Evolutionary conservation across 2,329 filamentous ascomycete species (phyloP).

Genomic region (Curvularia verruculosa): DNA sequence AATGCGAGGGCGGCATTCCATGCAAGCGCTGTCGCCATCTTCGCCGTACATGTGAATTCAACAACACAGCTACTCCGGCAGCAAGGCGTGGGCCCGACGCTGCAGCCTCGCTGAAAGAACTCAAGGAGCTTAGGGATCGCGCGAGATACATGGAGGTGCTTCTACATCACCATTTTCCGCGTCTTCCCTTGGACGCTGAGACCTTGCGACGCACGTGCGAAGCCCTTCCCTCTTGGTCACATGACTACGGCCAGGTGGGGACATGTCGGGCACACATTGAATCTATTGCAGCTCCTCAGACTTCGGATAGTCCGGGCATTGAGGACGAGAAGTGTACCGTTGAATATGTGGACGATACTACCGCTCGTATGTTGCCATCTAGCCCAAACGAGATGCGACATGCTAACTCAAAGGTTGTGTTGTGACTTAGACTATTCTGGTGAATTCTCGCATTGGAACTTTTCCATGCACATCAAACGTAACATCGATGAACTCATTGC

Average conservation of each 20-base stretch:
- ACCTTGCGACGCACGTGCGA: conserved; percentile 14
- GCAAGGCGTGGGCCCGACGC: conserved; percentile 4
- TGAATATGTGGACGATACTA: conserved; percentile 15
- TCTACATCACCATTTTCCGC: conserved; percentile 14
- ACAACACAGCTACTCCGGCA: conserved; percentile 5
- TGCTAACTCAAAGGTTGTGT: conserved; percentile 3
- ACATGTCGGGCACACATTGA: neutral
- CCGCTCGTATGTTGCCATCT: conserved; percentile 10
- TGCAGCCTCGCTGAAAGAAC: conserved; percentile 7
- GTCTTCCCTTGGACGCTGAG: conserved; percentile 10
- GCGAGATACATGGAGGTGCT: conserved; percentile 12
- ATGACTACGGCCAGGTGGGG: neutral
- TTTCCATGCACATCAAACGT: conserved; percentile 22
- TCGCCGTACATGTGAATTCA: conserved; percentile 53
- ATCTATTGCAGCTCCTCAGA: neutral
- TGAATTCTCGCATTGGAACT: conserved; percentile 26
- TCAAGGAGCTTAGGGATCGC: conserved; percentile 15
- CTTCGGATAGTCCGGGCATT: conserved; percentile 14
- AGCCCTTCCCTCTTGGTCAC: conserved; percentile 6
- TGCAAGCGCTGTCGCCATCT: conserved; percentile 61
- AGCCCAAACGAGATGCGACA: neutral
- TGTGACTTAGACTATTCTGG: conserved; percentile 20
- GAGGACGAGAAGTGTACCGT: conserved; percentile 16
- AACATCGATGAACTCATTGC: conserved; percentile 20
- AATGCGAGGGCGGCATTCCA: conserved; percentile 62